These are phyloP conservation scores for Pichia insulana DNA, from an alignment of 805 yeast genomes.

Conservation along the genomic window DNA sequence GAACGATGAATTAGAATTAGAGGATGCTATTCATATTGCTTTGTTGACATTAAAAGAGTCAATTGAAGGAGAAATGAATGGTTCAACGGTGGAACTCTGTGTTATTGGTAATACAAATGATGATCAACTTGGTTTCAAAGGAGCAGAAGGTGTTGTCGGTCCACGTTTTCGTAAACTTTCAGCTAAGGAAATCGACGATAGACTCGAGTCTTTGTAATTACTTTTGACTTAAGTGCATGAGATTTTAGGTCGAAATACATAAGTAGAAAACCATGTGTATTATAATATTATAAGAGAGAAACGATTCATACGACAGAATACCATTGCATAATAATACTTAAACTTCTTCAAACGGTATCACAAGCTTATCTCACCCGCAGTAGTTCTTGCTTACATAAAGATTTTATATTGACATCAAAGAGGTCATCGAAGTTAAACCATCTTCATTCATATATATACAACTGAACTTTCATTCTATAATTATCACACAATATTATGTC, in stretches of 20 bases:
- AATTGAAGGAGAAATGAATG: constrained; percentile 96
- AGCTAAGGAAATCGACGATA: constrained; percentile 90
- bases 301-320: no score
- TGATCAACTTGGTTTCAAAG: constrained; percentile 74
- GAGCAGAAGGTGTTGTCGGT: constrained; percentile 68
- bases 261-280: background rate
- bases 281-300: background rate
- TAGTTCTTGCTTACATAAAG: no score
- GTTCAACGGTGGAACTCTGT: constrained; percentile 90
- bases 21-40: constrained; percentile 97
- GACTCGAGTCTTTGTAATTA: constrained; percentile 75
- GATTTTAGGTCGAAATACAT: background rate
- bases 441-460: no score
- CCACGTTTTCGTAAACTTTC: constrained; percentile 83
- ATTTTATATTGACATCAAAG: no score
- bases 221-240: background rate
- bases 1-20: constrained; percentile 94
- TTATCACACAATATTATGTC: constrained; percentile 13
- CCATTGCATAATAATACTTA: no score
- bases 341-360: no score
- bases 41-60: constrained; percentile 89
- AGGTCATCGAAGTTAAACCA: no score
- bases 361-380: no score
- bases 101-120: constrained; percentile 79
- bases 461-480: no score